Evolutionary conservation across 2,329 filamentous ascomycete species (phyloP), one percentile per base, ranked within the genome.

Genomic region (Fusarium compactum): DNA sequence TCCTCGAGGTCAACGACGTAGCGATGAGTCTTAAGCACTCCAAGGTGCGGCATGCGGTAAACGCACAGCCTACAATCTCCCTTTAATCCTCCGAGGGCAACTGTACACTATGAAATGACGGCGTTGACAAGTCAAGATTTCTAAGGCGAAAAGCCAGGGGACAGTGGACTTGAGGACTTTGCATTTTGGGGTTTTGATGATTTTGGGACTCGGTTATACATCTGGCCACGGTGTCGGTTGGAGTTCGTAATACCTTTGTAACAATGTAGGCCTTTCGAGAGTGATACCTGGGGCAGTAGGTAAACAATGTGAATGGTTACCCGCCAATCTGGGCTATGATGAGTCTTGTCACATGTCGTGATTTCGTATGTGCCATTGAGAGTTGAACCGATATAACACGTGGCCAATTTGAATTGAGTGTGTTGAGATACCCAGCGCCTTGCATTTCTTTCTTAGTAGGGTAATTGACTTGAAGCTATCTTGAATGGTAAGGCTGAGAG

Each of bases 71-170:
- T 74, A 76, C 74, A 63, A 74, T 68, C 76, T 74, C 72, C 73
- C 65, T 73, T 74, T 67, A 67, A 74, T 78, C 62, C 73, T 71
- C 71, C 71, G 68, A 73, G 73, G 76, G 74, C 76, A 76, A 76
- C 65, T 83, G 77, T 81, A 81, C 78, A 82, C 76, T 76, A 81
- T 76, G 76, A 78, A 76, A 80, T 79, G 75, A 79, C 78, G 80
- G 79, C 80, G 80, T 81, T 81, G 74, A 71, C 74, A 76, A 75
- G 70, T 75, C 63, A 64, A 71, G 56, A 69, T 72, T 73, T 58
- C 65, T 68, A 72, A 60, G 66, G 74, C 69, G 69, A 66, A 67
- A 64, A 65, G 65, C 70, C 75, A 67, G 73, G 72, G 68, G 68
- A 70, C 62, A 56, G 69, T 51, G 71, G 71, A 70, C 62, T 73